A percentile compares a stretch with the other conserved stretches of the same genome.
Evolutionary conservation across 1,284 basidiomycete species (phyloP).

Genomic region (Tremellales sp.): DNA sequence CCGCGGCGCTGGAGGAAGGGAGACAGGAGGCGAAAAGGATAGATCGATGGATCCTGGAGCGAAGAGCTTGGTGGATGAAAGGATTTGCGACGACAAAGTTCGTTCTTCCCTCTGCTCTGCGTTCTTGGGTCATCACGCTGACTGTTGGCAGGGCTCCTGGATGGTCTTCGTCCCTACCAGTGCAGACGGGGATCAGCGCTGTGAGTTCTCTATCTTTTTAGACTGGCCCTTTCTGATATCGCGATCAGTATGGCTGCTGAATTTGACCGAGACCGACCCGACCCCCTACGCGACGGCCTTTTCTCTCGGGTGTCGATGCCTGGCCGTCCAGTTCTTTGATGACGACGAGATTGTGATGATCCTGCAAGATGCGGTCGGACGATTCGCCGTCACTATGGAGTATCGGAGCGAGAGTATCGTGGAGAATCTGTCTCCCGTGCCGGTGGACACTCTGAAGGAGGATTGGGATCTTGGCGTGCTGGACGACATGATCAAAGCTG

Average conservation of each 20-base stretch:
- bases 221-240: no score
- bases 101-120: no score
- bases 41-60: not conserved
- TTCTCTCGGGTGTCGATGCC: conserved; percentile 5
- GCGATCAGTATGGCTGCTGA: not conserved
- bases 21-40: conserved; percentile 1
- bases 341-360: conserved; percentile 36
- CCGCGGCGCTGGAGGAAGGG: not conserved
- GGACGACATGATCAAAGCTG: conserved; percentile 2
- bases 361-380: no score
- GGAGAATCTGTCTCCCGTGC: not conserved
- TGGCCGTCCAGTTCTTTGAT: conserved; percentile 37
- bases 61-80: not conserved
- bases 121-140: not conserved
- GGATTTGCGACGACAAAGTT: conserved; percentile 1
- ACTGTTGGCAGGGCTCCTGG: not conserved
- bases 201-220: not conserved
- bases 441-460: no score
- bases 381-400: conserved; percentile 15
- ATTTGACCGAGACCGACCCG: not conserved
- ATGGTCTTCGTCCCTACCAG: not conserved
- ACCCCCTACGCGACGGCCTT: not conserved
- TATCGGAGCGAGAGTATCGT: no score
- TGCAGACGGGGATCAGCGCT: not conserved
- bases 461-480: not conserved